Conservation (phyloP, 257 asterid species). For the Schizonepeta tenuifolia region DNA sequence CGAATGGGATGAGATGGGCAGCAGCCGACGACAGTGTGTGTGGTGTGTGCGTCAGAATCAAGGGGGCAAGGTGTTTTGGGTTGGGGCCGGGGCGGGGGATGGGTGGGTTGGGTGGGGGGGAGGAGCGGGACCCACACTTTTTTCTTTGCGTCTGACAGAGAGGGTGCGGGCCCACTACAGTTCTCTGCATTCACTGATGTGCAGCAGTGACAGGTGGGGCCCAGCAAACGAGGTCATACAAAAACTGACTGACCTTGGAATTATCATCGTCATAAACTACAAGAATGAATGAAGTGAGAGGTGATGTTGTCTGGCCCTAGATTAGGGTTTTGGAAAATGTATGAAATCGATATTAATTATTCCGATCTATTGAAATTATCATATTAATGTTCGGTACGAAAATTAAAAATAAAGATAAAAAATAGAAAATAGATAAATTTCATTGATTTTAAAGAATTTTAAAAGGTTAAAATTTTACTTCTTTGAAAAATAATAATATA, state of each 20-base stretch:
- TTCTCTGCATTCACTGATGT: neutral
- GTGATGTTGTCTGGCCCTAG: neutral
- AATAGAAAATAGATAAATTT: too few relatives aligned
- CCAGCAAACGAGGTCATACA: conserved; percentile 28
- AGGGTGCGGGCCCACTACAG: conserved; percentile 21
- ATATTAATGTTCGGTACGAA: too few relatives aligned
- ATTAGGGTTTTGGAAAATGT: too few relatives aligned
- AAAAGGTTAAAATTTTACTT: too few relatives aligned
- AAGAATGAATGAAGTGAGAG: conserved; percentile 30
- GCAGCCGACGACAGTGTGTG: conserved; percentile 43
- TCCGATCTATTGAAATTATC: too few relatives aligned
- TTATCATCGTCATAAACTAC: conserved; percentile 28
- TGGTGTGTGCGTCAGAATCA: conserved; percentile 52
- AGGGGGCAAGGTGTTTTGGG: conserved; percentile 7
- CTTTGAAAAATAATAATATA: too few relatives aligned
- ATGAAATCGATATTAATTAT: too few relatives aligned
- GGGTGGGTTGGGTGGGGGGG: neutral
- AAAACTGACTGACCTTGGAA: conserved; percentile 33
- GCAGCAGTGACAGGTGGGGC: conserved; percentile 34
- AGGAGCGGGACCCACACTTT: conserved; percentile 36
- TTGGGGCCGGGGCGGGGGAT: neutral
- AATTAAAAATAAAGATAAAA: too few relatives aligned
- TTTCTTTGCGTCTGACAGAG: conserved; percentile 33
- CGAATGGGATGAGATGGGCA: conserved; percentile 32
- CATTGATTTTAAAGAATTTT: too few relatives aligned